These are phyloP conservation scores for Thielaviopsis populi DNA, from an alignment of 2,329 filamentous ascomycete species.

Conservation along the genomic window DNA sequence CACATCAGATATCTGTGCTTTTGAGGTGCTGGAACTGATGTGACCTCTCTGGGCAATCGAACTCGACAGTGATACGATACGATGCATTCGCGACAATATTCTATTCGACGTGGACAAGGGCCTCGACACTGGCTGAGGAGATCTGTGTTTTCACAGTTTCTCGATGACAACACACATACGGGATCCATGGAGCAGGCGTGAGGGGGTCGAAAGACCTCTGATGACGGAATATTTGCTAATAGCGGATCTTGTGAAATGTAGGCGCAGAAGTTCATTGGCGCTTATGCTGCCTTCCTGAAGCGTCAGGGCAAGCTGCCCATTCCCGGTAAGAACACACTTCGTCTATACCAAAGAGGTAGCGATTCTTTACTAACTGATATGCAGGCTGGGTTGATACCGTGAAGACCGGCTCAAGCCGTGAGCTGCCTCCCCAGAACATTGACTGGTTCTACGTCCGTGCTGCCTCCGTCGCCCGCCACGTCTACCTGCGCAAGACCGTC, in stretches of 20 bases:
- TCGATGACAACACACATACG: conserved; percentile 19
- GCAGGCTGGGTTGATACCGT: conserved; percentile 97
- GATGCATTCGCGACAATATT: conserved; percentile 18
- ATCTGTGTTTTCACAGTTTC: background rate
- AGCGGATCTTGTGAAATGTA: conserved; percentile 33
- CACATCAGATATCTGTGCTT: background rate
- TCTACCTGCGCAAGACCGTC: conserved; percentile 99
- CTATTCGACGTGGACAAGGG: conserved; percentile 21
- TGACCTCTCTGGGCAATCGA: background rate
- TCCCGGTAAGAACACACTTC: conserved; percentile 48
- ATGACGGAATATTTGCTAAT: conserved; percentile 62
- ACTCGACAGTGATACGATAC: background rate
- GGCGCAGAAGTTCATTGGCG: conserved; percentile 79
- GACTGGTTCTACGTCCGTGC: conserved; percentile 94
- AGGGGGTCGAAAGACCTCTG: conserved; percentile 60
- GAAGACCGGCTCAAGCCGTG: conserved; percentile 93
- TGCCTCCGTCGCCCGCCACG: conserved; percentile 88
- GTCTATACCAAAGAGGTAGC: background rate
- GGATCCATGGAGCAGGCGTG: conserved; percentile 45
- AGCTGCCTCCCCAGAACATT: conserved; percentile 93
- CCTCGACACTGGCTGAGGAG: conserved; percentile 6
- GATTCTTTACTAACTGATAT: conserved; percentile 1
- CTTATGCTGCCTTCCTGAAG: conserved; percentile 84
- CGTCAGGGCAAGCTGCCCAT: conserved; percentile 85
- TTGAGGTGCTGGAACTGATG: background rate